Evolutionary conservation across 805 yeast species (phyloP), one percentile per base, ranked within the genome.

Genomic region (Metschnikowia borealis): DNA sequence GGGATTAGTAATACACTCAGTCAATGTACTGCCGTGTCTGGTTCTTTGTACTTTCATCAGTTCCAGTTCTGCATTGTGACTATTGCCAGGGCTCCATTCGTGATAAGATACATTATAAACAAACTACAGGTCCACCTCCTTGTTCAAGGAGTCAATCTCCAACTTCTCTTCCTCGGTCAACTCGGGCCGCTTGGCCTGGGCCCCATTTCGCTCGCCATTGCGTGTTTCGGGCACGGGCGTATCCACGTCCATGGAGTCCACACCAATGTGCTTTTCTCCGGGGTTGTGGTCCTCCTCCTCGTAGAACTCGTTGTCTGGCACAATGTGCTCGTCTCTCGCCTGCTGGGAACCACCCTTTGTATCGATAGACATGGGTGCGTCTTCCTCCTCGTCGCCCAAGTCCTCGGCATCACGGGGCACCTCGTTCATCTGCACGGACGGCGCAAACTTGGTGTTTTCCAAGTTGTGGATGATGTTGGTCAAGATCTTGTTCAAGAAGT

Each of bases 391-490:
- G 60, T 88, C 96, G 20, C 89, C 95, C 51, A 78, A 74, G 58
- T 90, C 96, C 60, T 88, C 96, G n/a, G 82, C 76, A 68, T 92
- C 97, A 37, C 82, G 78, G 6, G 98, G 98, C 26, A 89, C 94
- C 46, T 85, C 80, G 58, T 88, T 85, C 83, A 89, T 81, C 69
- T 92, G 98, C 33, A 92, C 97, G 48, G 96, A 87, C n/a, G 99
- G 99, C 0, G 97, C 96, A 68, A 85, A 89, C 68, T 87, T 85
- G n/a, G 97, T 89, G 60, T 87, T 82, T 61, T 89, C 95, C 62
- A 92, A 74, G 70, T 88, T 90, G 52, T 81, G 73, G 48, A 86
- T 77, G 48, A 92, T 87, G 60, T 85, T 87, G 11, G 87, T 78
- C 62, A 89, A 72, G 46, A 92, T 84, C 67, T 89, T 87, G 68